phyloP scores from a whole-genome alignment of 768 basidiomycete species.

The Lentinus brumalis region DNA sequence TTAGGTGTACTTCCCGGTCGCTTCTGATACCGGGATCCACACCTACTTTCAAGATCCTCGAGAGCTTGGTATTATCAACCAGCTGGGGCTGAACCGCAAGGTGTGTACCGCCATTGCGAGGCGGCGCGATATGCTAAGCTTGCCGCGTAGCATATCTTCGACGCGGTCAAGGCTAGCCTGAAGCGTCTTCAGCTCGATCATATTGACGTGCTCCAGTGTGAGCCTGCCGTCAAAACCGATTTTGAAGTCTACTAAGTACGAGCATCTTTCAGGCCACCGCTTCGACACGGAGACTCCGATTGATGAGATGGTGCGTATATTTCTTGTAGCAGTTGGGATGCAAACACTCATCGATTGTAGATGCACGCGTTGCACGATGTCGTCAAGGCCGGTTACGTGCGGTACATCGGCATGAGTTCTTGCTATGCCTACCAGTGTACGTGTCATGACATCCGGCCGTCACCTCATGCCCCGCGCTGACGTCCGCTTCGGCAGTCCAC shows the following conservation, averaged over 20 bases:
- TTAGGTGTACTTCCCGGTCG: slow-evolving; percentile 21
- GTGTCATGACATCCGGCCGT: neutral
- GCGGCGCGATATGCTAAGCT: neutral
- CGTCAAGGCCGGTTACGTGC: slow-evolving; percentile 44
- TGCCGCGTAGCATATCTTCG: slow-evolving; percentile 64
- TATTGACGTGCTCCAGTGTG: slow-evolving; percentile 38
- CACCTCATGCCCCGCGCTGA: too few species aligned
- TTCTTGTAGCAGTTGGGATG: too few species aligned
- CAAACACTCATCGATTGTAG: too few species aligned
- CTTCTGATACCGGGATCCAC: slow-evolving; percentile 9
- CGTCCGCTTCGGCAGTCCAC: slow-evolving; percentile 24
- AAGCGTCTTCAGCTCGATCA: slow-evolving; percentile 73
- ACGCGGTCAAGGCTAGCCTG: slow-evolving; percentile 60
- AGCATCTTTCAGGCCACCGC: slow-evolving; percentile 27
- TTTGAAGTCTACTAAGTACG: too few species aligned
- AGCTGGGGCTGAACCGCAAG: slow-evolving; percentile 36
- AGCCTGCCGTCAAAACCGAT: too few species aligned
- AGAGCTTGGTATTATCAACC: slow-evolving; percentile 37
- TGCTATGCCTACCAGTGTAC: slow-evolving; percentile 30
- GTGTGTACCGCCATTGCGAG: neutral
- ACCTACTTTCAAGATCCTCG: slow-evolving; percentile 18
- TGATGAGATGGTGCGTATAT: slow-evolving; percentile 37
- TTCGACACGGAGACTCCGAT: slow-evolving; percentile 43
- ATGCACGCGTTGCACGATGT: slow-evolving; percentile 45
- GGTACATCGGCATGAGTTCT: slow-evolving; percentile 44